Base-by-base conservation (phyloP, 345 rosid species). In the Euphorbia tirucalli region DNA sequence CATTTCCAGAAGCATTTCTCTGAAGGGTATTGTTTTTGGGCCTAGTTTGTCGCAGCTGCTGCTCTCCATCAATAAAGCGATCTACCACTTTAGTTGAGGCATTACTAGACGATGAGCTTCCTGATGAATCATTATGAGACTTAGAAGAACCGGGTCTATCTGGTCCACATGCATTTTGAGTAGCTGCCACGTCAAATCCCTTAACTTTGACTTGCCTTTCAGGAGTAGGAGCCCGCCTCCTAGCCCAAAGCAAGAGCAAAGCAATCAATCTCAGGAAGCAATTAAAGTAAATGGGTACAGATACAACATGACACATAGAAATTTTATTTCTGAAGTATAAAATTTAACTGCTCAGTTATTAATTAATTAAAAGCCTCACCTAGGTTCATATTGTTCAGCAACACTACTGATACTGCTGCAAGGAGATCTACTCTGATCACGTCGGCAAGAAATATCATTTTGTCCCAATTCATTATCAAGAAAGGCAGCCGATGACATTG, bases 11-110 rank as follows among this genome's bases (percentile, higher is more conserved):
- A 79, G 74, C 62, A 72, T 76, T 79, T 79, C 83, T 85, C 61
- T 48, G 84, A 59, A 80, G 74, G 56, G 85, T 78, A 74, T 62
- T 63, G 56, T 80, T 87, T 73, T 80, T 82, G 54, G 81, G 79
- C 81, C 80, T 82, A 70, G 80, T 84, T 49, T 77, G 87, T 74
- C 85, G 97, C 60, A 78, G 82, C 70, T 84, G 85, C 79, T 92
- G 93, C 79, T 96, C 99, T 50, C 96, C 99, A 81, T 89, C 99
- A 49, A 95, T 93, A 81, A 86, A 96, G 50, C 94, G 91, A 73
- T 96, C 98, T 80, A 93, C 78, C 59, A 95, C 87, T 82, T 85
- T 89, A 73, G 83, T 89, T 31, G 98, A 93, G 75, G 85, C 82
- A 67, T 83, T 89, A 78, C 97, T 89, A 28, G 96, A 88, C 21